Evolutionary conservation across 371 early-diverging fungal genomes (phyloP), one percentile per base, ranked within the genome.

Genomic region (Mortierella sp.): DNA sequence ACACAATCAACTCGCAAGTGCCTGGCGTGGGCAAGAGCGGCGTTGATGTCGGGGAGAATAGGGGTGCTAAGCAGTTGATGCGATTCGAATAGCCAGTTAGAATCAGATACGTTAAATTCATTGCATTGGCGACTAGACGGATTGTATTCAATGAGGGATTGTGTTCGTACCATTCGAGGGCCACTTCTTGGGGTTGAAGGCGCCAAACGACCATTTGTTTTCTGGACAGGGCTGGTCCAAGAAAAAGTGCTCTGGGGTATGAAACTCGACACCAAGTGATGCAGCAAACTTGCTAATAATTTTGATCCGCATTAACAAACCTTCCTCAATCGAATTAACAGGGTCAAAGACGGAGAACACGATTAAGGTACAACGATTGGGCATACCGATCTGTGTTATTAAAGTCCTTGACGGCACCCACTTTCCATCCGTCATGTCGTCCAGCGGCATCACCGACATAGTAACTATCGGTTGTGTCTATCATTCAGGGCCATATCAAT

Each of bases 401-500:
- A 85, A 93, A 93, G 73, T 98, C 98, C 74, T 92, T 92, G 43
- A 86, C 81, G 1, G 76, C 85, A 4, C 89, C 89, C 0, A 68
- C 80, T 66, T 91, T 91, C 93, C 94, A 94, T 4, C 87, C 90
- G 5, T 77, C 89, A 0, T 88, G 86, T 37, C 98, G 87, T 3
- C 98, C 97, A 22, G 97, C 97, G 2, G 97, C 98, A 86, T 98
- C 98, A 16, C 98, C 98, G 3, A 95, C 93, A 85, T 91, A 98
- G 55, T 94, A 96, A 70, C 93, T 92, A 16, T 79, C 45, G 0
- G 66, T 39, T 39, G 66, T 63, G 72, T 94, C 94, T 80, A 89
- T 71, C 29, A 67, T 37, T 9, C 37, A 65, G 26, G 14, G 37
- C 50, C 14, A 22, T n/a, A 24, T 40, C n/a, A n/a, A 5, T 66